A percentile compares a stretch with the other conserved stretches of the same genome.
Evolutionary conservation across 306 rosid genomes (phyloP).

Genomic region (Psophocarpus tetragonolobus): DNA sequence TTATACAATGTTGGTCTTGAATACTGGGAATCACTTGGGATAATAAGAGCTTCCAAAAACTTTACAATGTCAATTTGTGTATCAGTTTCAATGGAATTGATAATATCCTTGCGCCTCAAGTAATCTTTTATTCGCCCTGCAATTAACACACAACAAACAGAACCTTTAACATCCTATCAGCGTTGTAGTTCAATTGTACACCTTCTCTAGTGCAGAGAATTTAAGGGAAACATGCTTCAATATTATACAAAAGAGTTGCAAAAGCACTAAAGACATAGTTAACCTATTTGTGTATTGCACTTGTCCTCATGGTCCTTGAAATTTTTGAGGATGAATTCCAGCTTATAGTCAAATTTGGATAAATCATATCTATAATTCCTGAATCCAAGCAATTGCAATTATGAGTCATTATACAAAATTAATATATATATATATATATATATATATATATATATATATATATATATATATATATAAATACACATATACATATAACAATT

Average conservation of each 20-base stretch:
- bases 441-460: no score
- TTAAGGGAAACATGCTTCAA: neutral
- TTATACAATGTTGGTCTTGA: conserved; percentile 22
- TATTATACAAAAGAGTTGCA: neutral
- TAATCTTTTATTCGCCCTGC: conserved; percentile 29
- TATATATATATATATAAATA: no score
- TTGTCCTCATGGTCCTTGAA: conserved; percentile 32
- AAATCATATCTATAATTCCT: conserved; percentile 30
- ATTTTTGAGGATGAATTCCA: conserved; percentile 20
- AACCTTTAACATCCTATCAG: neutral
- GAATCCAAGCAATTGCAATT: conserved; percentile 11
- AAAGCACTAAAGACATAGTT: neutral
- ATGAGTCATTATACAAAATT: neutral
- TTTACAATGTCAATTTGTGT: conserved; percentile 27
- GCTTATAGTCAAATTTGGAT: conserved; percentile 23
- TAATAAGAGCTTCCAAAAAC: conserved; percentile 28
- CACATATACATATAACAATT: no score
- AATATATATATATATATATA: no score
- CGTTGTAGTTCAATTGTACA: neutral
- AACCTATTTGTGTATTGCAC: conserved; percentile 34
- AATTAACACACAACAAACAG: neutral
- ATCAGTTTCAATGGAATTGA: conserved; percentile 28
- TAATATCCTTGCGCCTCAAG: conserved; percentile 3
- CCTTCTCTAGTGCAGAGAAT: neutral
- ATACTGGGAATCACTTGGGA: conserved; percentile 14